Evolutionary conservation across 495 filamentous ascomycete species (phyloP).

Genomic region (Aspergillus campestris): DNA sequence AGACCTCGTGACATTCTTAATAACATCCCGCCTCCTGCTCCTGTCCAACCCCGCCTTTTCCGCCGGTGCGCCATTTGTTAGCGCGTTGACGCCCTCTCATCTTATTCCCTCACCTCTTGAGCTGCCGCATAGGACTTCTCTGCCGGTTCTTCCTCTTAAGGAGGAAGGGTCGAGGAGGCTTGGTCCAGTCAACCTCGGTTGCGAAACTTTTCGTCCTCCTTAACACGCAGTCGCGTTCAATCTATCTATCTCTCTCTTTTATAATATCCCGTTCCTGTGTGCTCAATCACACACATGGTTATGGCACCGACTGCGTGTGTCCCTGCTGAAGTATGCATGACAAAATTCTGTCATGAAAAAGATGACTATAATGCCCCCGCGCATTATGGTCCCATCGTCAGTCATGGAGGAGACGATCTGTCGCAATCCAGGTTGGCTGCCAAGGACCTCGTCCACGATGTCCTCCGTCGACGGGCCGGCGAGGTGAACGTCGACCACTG

Average conservation of each 20-base stretch:
- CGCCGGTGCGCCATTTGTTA: conserved; percentile 44
- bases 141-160: conserved; percentile 90
- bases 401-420: conserved; percentile 34
- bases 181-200: conserved; percentile 75
- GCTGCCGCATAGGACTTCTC: conserved; percentile 98
- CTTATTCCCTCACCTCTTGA: conserved; percentile 53
- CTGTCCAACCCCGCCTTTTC: conserved; percentile 48
- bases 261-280: conserved; percentile 14
- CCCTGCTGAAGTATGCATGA: conserved; percentile 42
- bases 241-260: conserved; percentile 13
- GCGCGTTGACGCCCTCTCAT: conserved; percentile 45
- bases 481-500: conserved; percentile 77
- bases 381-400: conserved; percentile 22
- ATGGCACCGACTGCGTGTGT: conserved; percentile 68
- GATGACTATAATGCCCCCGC: conserved; percentile 20
- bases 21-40: conserved; percentile 65
- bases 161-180: conserved; percentile 92
- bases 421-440: conserved; percentile 41
- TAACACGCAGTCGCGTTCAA: conserved; percentile 50
- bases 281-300: conserved; percentile 39
- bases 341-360: conserved; percentile 22
- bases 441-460: conserved; percentile 61
- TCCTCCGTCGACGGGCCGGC: conserved; percentile 73
- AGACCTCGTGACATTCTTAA: conserved; percentile 57
- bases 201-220: conserved; percentile 83